Conservation (phyloP, 2,329 filamentous ascomycete species). For the Monosporascus sp. region DNA sequence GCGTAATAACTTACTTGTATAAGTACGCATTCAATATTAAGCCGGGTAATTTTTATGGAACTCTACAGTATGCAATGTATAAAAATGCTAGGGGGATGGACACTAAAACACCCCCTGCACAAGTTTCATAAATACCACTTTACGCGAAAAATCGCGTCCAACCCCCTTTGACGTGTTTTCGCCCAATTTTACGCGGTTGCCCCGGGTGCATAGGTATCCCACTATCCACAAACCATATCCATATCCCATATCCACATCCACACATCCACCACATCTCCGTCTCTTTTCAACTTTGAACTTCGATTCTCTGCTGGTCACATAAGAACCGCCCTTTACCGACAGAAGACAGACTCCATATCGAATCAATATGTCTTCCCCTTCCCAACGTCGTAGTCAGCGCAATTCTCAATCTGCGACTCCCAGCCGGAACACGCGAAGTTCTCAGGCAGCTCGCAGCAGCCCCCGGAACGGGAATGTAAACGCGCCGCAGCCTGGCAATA, state of each 20-base stretch:
- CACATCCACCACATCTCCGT: background rate
- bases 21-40: too few relatives aligned
- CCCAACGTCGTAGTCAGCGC: slow-evolving; percentile 47
- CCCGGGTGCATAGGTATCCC: slow-evolving; percentile 4
- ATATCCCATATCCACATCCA: background rate
- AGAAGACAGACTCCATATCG: slow-evolving; percentile 3
- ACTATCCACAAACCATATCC: background rate
- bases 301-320: background rate
- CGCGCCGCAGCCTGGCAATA: slow-evolving; percentile 26
- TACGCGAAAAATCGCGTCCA: slow-evolving; percentile 25
- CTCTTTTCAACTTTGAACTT: background rate
- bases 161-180: slow-evolving; percentile 18
- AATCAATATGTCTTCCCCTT: slow-evolving; percentile 56
- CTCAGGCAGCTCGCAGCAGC: slow-evolving; percentile 48
- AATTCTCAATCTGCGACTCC: slow-evolving; percentile 51
- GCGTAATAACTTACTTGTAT: fast-evolving
- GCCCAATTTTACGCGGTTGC: slow-evolving; percentile 20
- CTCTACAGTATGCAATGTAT: too few relatives aligned
- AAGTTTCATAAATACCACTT: slow-evolving; percentile 21
- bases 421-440: slow-evolving; percentile 46
- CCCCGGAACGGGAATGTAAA: slow-evolving; percentile 28
- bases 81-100: background rate
- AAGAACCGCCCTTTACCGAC: background rate
- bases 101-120: slow-evolving; percentile 9
- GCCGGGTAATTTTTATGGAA: too few relatives aligned